Base-by-base conservation (phyloP, 805 yeast species). In the Candida tibetensis region DNA sequence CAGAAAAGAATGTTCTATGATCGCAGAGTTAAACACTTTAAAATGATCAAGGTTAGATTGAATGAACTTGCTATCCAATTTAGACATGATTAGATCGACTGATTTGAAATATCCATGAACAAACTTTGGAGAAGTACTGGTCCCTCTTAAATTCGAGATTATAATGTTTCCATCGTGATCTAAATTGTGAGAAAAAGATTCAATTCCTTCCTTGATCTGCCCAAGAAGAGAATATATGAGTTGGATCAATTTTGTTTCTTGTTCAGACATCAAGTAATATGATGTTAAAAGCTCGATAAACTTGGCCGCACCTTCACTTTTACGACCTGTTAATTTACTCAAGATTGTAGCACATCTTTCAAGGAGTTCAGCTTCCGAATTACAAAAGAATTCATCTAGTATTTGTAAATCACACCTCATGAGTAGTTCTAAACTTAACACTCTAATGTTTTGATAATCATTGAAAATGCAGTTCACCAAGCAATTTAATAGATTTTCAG, bases 231-330 rank as follows among this genome's bases (percentile, higher is more conserved):
- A n/a, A n/a, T n/a, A n/a, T n/a, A n/a, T n/a, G n/a, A n/a, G n/a
- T n/a, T n/a, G n/a, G n/a, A 35, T 29, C 14, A 35, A 16, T 18
- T 28, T 28, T 13, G 22, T 7, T 4, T 17, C 14, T 4, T 14
- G 19, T 10, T 34, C 28, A n/a, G 21, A 15, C 13, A n/a, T 13
- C 5, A 31, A 19, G 26, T 41, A 39, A 28, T 41, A 28, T 13
- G 32, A 34, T 33, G 70, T 69, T 14, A 82, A 42, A 51, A 80
- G 72, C 50, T 76, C 77, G 19, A 84, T 62, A 12, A 81, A 64
- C 28, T 80, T 74, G 0, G 95, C 89, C 6, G 90, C 96, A 17
- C 86, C 82, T 42, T 89, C 96, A 31, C 85, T 81, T 41, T 72
- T 77, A 37, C 89, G 77, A 27, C 82, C 79, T 32, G 65, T 72